Base-by-base conservation (phyloP, 495 filamentous ascomycete species). In the Copromyces sp. region DNA sequence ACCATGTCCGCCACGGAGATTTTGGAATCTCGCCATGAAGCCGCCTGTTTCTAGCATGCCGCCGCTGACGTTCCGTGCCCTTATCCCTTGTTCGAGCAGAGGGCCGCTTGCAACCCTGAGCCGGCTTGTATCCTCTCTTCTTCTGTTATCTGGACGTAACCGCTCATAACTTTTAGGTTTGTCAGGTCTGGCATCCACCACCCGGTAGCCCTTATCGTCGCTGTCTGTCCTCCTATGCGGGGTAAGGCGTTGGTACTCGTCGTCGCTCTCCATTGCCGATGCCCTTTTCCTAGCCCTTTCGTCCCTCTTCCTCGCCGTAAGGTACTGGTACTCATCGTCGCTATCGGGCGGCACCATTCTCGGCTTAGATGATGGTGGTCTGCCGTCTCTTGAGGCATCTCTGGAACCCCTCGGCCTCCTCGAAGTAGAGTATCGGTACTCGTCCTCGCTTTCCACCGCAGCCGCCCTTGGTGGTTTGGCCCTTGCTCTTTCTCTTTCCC, bases 281-380 rank as follows among this genome's bases (percentile, higher is more conserved):
- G 69, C 39, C 38, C 39, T 35, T 29, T 61, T 61, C 24, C 53
- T 61, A 5, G 53, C 53, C 53, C 53, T 61, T 61, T 61, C 53
- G 29, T 61, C 53, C 29, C 29, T 68, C 45, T 69, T 74, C 71
- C 69, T 61, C 4, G 53, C 14, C 53, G 53, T 35, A 61, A 61
- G 53, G 35, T 61, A 74, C 74, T 71, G 72, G 73, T 74, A 80
- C 79, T 78, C 76, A 71, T 78, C 74, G 71, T 71, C 73, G 65
- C 72, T 74, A 59, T 72, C 81, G 77, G 39, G 42, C 35, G 39
- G 39, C 9, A 61, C 53, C 74, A 77, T 81, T 44, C 38, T 77
- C 75, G 53, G 79, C 77, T n/a, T 74, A 7, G 39, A n/a, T 37
- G 24, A 24, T 37, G 29, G 53, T 61, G 53, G 16, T 8, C 53